Evolutionary conservation across 768 basidiomycete genomes (phyloP), one percentile per base, ranked within the genome.

Genomic region (Boletus huronensis): DNA sequence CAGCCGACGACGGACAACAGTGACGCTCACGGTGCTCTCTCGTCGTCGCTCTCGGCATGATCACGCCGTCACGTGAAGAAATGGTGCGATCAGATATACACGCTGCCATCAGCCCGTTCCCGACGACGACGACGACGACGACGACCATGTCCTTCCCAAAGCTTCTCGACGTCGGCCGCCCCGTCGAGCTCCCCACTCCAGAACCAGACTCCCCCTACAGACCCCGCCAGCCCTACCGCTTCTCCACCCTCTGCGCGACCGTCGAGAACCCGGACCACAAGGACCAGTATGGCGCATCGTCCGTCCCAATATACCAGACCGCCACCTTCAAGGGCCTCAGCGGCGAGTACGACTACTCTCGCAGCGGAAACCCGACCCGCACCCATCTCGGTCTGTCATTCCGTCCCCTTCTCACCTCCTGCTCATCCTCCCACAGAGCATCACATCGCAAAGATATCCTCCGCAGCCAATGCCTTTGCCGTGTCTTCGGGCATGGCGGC

Each of bases 401-500:
- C n/a, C 21, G 5, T 28, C 31, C 2, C 40, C 25, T 16, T 10
- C 23, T 2, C 13, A 0, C 6, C n/a, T 9, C 6, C 5, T 6
- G 1, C 52, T 63, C 46, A 61, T 14, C 44, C 9, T 44, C 26
- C 11, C 54, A 47, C 68, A 98, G 97, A 98, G 70, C 92, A 98
- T 61, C 97, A 98, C 69, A 80, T 99, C 44, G 96, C 96, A 54
- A 93, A 98, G 77, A 93, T 99, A 64, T 97, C 95, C 32, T 91
- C 90, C 28, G 93, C 95, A 6, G 77, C 78, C 5, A 86, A 96
- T 80, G 92, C 93, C 0, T 91, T 96, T 68, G 83, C 87, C 19
- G 92, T 99, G 5, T 91, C 93, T 6, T 98, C 96, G 5, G 97
- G 97, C 50, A 99, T 99, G 97, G 94, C 96, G 17, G 94, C 95